Percentiles rank a stretch among this genome's conserved stretches.
Conservation (phyloP, 306 rosid genomes). For the Ziziphus jujuba region DNA sequence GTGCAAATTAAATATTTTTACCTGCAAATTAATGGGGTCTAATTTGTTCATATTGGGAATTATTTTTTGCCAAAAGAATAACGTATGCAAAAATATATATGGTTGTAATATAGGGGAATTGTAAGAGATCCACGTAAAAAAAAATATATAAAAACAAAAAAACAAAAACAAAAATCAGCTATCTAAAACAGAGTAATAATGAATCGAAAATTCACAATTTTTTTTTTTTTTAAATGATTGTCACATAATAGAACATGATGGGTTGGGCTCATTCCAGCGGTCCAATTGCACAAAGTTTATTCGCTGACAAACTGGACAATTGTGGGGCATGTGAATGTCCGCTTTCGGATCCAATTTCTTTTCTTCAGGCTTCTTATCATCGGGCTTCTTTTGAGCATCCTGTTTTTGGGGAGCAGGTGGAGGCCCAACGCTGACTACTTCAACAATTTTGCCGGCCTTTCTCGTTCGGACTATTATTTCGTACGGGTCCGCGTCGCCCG, state of each 20-base stretch:
- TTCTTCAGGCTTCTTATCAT: constrained; percentile 1
- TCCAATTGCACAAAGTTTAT: constrained; percentile 18
- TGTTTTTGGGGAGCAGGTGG: constrained; percentile 46
- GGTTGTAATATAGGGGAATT: too few species aligned
- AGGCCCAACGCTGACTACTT: constrained; percentile 62
- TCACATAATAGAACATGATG: constrained; percentile 45
- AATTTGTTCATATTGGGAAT: too few species aligned
- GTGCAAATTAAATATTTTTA: too few species aligned
- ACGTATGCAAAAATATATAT: too few species aligned
- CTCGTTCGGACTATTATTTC: constrained; percentile 47
- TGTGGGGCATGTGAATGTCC: background rate
- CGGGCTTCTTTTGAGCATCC: constrained; percentile 31
- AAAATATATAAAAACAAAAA: too few species aligned
- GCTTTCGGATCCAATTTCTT: constrained; percentile 9
- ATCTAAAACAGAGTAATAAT: too few species aligned
- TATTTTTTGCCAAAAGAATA: too few species aligned
- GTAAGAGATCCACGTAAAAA: too few species aligned
- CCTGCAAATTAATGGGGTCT: too few species aligned
- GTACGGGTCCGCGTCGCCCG: constrained; percentile 72
- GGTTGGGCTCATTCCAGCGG: constrained; percentile 40
- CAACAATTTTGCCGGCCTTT: constrained; percentile 46
- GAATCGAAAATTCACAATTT: too few species aligned
- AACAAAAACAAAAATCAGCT: too few species aligned
- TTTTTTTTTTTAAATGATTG: too few species aligned
- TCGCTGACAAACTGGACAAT: constrained; percentile 20